phyloP scores from a whole-genome alignment of 1,139 yeast species.

The Geotrichum aggregatum region DNA sequence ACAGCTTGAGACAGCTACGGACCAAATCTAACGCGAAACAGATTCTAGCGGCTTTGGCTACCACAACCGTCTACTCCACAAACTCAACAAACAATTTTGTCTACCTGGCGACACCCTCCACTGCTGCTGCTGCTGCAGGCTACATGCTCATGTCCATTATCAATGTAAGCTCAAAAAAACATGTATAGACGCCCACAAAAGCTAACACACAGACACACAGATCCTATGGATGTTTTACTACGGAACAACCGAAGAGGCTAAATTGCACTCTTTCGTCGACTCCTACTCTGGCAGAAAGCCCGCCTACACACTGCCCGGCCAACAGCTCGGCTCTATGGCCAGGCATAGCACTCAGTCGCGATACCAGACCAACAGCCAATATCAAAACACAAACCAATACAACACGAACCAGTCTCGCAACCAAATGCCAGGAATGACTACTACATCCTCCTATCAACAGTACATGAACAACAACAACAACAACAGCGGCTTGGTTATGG shows the following conservation, averaged over 20 bases:
- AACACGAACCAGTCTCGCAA: background rate
- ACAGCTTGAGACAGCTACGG: slow-evolving; percentile 23
- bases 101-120: slow-evolving; percentile 59
- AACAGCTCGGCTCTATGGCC: background rate
- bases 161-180: too few relatives aligned
- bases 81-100: slow-evolving; percentile 78
- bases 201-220: too few relatives aligned
- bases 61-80: slow-evolving; percentile 76
- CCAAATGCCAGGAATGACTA: background rate
- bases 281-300: slow-evolving; percentile 48
- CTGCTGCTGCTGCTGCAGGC: slow-evolving; percentile 90
- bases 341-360: background rate
- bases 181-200: too few relatives aligned
- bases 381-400: too few relatives aligned
- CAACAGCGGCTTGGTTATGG: background rate
- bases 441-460: background rate
- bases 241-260: slow-evolving; percentile 51
- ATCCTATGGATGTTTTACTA: slow-evolving; percentile 74
- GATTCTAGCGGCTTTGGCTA: slow-evolving; percentile 50
- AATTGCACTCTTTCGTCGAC: slow-evolving; percentile 79
- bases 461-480: background rate
- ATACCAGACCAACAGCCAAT: too few relatives aligned
- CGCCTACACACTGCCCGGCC: background rate
- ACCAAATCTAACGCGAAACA: background rate
- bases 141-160: slow-evolving; percentile 76